A percentile compares a stretch with the other conserved stretches of the same genome.
Evolutionary conservation across 192 early-diverging fungal species (phyloP).

Genomic region (Coemansia sp.): DNA sequence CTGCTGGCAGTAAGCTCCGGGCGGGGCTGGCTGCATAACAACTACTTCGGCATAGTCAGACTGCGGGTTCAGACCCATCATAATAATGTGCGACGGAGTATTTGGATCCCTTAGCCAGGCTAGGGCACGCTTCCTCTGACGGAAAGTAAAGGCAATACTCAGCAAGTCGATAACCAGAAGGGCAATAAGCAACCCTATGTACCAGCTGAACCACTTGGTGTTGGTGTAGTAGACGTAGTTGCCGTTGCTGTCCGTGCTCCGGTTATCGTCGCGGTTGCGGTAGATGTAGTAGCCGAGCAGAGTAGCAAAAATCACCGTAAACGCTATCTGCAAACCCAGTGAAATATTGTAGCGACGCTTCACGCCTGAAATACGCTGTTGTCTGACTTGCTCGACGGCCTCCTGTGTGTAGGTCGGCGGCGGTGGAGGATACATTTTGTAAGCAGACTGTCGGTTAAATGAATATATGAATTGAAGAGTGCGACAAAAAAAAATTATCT

Average conservation of each 20-base stretch:
- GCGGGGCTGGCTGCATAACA: conserved; percentile 23
- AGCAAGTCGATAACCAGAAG: conserved; percentile 48
- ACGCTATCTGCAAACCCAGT: conserved; percentile 34
- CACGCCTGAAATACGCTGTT: conserved; percentile 24
- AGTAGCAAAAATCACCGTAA: conserved; percentile 41
- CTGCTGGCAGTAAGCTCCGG: conserved; percentile 23
- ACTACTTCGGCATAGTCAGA: conserved; percentile 20
- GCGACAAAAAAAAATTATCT: neutral
- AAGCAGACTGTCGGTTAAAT: neutral
- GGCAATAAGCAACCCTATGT: conserved; percentile 51
- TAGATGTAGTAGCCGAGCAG: conserved; percentile 44
- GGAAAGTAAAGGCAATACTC: conserved; percentile 37
- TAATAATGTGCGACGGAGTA: conserved; percentile 40
- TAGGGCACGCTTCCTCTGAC: conserved; percentile 27
- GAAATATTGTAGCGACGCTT: conserved; percentile 39
- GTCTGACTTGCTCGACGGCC: conserved; percentile 34
- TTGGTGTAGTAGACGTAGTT: conserved; percentile 13
- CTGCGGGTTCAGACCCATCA: conserved; percentile 29
- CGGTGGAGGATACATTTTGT: conserved; percentile 22
- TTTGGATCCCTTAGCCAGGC: conserved; percentile 38
- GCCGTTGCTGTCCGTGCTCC: conserved; percentile 8
- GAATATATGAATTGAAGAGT: neutral
- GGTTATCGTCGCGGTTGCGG: conserved; percentile 23
- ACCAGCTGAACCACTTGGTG: conserved; percentile 47
- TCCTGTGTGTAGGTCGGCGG: conserved; percentile 23